Evolutionary conservation across 768 basidiomycete genomes (phyloP).

Genomic region (Kwoniella botswanensis): DNA sequence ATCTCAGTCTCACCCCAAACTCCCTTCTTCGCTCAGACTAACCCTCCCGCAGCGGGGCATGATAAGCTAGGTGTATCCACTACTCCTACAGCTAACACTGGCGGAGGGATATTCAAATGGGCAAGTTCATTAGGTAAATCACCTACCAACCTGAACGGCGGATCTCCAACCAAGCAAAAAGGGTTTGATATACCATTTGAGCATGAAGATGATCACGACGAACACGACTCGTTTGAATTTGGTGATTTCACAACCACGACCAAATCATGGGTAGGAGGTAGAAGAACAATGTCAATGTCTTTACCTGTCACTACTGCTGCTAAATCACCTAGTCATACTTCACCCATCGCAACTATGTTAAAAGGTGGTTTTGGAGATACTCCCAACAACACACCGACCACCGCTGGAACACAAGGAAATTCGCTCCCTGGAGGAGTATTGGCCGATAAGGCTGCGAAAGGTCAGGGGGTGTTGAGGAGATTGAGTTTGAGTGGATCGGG

Average conservation of each 20-base stretch:
- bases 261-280: conserved; percentile 29
- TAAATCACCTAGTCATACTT: conserved; percentile 1
- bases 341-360: conserved; percentile 32
- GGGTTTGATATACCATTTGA: conserved; percentile 31
- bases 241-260: conserved; percentile 42
- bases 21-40: conserved; percentile 13
- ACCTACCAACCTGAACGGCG: conserved; percentile 8
- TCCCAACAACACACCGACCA: background rate
- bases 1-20: conserved; percentile 45
- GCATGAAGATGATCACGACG: conserved; percentile 34
- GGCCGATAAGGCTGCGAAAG: conserved; percentile 50
- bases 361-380: conserved; percentile 25
- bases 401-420: background rate
- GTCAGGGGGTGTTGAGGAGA: conserved; percentile 48
- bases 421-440: conserved; percentile 37
- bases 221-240: conserved; percentile 52
- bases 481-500: conserved; percentile 39
- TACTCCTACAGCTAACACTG: conserved; percentile 19
- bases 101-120: conserved; percentile 39
- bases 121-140: conserved; percentile 43
- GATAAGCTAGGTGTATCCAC: conserved; percentile 15
- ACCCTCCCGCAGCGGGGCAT: background rate
- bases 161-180: conserved; percentile 8
- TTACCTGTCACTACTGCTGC: background rate
- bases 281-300: conserved; percentile 44